Base-by-base conservation (phyloP, 2,329 filamentous ascomycete genomes). In the Zymoseptoria brevis region DNA sequence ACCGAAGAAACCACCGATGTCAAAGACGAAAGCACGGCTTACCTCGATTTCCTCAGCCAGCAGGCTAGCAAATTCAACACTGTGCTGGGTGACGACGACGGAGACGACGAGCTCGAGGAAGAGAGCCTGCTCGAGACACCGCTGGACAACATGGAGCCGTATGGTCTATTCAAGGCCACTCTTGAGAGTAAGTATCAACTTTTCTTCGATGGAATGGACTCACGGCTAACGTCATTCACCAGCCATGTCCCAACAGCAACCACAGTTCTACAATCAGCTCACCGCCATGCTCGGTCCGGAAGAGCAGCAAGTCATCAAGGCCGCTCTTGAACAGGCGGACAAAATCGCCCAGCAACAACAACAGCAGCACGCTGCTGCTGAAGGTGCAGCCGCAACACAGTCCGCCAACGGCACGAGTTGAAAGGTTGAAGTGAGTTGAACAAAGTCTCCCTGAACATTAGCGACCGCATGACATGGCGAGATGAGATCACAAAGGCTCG, bases 41-140 rank as follows among this genome's bases (percentile, higher is more conserved):
- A 99, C 73, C 83, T 99, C 53, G 92, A 97, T 66, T 99, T 99
- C 79, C 77, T 99, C 26, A 95, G 93, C 68, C 89, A 95, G 73
- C 93, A 97, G 62, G 72, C 71, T 9, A 68, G 66, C 62, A 72
- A 70, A 60, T 70, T 74, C 72, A 72, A 74, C 73, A 86, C 87
- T 63, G 83, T 86, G 19, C 67, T 71, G 35, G 71, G 70, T 26
- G 81, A 87, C 19, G 82, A 83, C 16, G 85, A 87, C 54, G 90
- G 90, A 1, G 89, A 92, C 24, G 91, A 96, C 57, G 86, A 96
- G 52, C 85, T 95, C 19, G 93, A 97, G 74, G 94, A 97, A 69
- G 93, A 92, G 73, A 88, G 90, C 60, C 80, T 97, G 55, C 83
- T 99, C 2, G 94, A 99, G 75, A 96, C 93, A 11, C 92, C 93